Conservation (phyloP, 495 filamentous ascomycete genomes). For the Talaromyces liani region DNA sequence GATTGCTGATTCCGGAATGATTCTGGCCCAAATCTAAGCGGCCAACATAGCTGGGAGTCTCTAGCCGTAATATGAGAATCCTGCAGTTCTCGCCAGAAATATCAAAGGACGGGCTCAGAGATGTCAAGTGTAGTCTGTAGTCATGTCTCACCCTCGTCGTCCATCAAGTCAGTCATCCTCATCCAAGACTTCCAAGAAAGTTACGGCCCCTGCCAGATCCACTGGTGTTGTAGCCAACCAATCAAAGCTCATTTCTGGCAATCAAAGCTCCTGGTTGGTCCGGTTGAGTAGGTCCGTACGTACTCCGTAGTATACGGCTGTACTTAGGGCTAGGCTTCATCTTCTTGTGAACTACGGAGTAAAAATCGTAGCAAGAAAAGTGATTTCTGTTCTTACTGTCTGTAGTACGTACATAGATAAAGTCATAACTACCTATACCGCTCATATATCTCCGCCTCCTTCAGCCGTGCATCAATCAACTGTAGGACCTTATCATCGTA, state of each 20-base stretch:
- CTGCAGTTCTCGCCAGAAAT: neutral
- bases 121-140: neutral
- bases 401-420: no score
- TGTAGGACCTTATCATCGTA: slow-evolving; percentile 60
- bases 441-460: slow-evolving; percentile 53
- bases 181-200: neutral
- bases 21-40: neutral
- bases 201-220: neutral
- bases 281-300: neutral
- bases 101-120: neutral
- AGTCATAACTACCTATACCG: slow-evolving; percentile 31
- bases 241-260: neutral
- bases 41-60: neutral
- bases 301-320: no score
- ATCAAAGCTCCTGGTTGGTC: neutral
- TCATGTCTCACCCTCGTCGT: neutral
- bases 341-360: neutral
- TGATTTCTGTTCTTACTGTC: no score
- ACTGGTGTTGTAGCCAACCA: neutral
- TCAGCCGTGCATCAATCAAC: slow-evolving; percentile 52
- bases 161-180: neutral
- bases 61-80: no score
- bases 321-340: no score
- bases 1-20: neutral
- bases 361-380: no score